phyloP scores from a whole-genome alignment of 2,329 filamentous ascomycete species.

The Fusarium acutatum region DNA sequence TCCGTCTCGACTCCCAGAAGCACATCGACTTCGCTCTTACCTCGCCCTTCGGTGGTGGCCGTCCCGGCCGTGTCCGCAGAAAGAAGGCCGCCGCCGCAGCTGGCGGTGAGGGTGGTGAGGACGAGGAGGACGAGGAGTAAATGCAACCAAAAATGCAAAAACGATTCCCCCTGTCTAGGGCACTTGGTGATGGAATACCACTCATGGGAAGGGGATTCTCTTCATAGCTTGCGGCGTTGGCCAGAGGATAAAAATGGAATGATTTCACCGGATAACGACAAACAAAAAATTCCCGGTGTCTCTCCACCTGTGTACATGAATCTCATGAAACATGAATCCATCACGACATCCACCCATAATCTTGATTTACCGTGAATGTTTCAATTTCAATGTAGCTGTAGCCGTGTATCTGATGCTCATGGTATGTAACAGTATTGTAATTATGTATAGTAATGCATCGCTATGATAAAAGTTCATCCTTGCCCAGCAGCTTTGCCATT shows the following conservation, averaged over 20 bases:
- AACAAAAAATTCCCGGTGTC: constrained; percentile 34
- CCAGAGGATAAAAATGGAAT: constrained; percentile 58
- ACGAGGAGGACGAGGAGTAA: constrained; percentile 85
- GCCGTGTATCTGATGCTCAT: not conserved
- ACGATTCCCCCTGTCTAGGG: constrained; percentile 44
- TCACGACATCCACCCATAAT: constrained; percentile 12
- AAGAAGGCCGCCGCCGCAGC: constrained; percentile 99
- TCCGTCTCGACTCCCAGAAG: constrained; percentile 99
- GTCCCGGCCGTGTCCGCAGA: constrained; percentile 96
- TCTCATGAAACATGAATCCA: constrained; percentile 33
- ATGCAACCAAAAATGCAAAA: constrained; percentile 48
- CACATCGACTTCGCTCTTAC: constrained; percentile 99
- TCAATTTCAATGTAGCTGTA: not conserved
- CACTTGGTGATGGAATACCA: constrained; percentile 47
- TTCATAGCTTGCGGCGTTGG: constrained; percentile 63
- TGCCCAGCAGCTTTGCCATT: constrained; percentile 83
- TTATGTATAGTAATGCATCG: not conserved
- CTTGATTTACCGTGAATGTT: constrained; percentile 16
- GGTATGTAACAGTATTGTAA: not conserved
- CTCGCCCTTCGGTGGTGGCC: constrained; percentile 97
- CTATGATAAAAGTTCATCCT: constrained; percentile 63
- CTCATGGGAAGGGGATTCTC: constrained; percentile 51
- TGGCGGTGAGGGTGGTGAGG: constrained; percentile 80
- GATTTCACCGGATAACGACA: constrained; percentile 47
- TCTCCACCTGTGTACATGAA: constrained; percentile 40